Base-by-base conservation (phyloP, 768 basidiomycete genomes). In the Phylloporus arenicola region DNA sequence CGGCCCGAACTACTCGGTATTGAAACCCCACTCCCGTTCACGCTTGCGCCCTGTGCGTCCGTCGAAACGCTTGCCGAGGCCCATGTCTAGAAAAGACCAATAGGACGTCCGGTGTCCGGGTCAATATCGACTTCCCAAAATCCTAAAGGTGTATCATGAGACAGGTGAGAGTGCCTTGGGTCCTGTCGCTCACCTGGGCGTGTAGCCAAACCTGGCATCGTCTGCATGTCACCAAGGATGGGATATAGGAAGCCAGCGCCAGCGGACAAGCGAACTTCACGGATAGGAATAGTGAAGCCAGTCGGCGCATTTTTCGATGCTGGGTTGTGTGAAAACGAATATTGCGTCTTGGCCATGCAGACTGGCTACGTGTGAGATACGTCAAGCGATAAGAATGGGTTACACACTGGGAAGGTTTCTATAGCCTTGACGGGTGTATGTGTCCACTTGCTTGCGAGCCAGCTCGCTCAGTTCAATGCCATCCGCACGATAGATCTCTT, bases 271-370 rank as follows among this genome's bases (percentile, higher is more conserved):
- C 88, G 77, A 41, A 97, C 88, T 48, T 84, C 82, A 29, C 90
- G 83, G 65, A 99, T 92, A 22, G 94, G 93, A 52, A 98, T 74
- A 9, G 83, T 93, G 74, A 99, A 99, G 24, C 92, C 94, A 44
- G 83, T 82, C 1, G 96, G 93, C 0, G 87, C 92, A 57, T 86
- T 85, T 74, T 97, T 97, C 54, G 89, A 77, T 57, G 84, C 83
- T 7, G 93, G 86, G 62, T 99, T 88, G 64, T 95, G 92, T 22
- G 92, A 95, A 74, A 99, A 93, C 17, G 93, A 96, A 60, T 97
- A 92, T 55, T 96, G 95, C 6, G 95, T 98, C 78, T 96, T 95
- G 43, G 92, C 92, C 90, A 94, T 91, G 72, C 92, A 95, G 65
- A 95, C 92, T 86, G 57, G 24, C 50, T 19, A 35, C 29, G 3